Conservation (phyloP, 1,284 basidiomycete genomes). For the Exobasidium rhododendri region DNA sequence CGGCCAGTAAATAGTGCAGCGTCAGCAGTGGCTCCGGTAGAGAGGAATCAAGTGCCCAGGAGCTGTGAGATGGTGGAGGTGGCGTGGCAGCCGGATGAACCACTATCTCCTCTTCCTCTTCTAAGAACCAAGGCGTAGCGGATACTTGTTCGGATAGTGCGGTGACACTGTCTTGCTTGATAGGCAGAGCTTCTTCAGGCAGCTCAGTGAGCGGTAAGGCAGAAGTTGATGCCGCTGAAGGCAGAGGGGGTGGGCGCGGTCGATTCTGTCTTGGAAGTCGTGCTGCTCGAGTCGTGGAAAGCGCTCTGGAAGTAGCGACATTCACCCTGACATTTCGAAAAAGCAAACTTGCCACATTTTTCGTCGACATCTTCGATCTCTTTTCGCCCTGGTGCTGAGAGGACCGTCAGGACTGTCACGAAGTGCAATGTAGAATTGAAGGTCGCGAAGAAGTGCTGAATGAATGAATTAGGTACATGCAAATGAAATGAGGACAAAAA, state of each 20-base stretch:
- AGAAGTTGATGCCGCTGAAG: neutral
- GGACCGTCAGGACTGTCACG: too few relatives aligned
- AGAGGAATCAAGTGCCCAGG: neutral
- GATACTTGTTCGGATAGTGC: neutral
- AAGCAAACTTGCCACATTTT: too few relatives aligned
- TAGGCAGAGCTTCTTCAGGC: neutral
- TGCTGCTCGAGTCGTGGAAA: neutral
- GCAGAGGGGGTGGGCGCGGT: neutral
- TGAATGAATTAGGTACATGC: too few relatives aligned
- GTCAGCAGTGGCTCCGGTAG: neutral
- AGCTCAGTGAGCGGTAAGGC: neutral
- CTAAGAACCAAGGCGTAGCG: constrained; percentile 3
- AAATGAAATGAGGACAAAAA: too few relatives aligned
- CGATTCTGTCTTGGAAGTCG: neutral
- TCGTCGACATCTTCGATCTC: too few relatives aligned
- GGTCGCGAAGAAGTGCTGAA: too few relatives aligned
- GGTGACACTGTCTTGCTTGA: neutral
- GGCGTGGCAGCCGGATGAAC: neutral
- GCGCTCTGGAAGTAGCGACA: neutral
- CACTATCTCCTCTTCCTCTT: constrained; percentile 1
- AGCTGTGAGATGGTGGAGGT: constrained; percentile 5
- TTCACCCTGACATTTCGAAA: too few relatives aligned
- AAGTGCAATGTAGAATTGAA: too few relatives aligned
- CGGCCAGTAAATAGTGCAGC: neutral
- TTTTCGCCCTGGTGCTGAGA: too few relatives aligned